Evolutionary conservation across 2,329 filamentous ascomycete species (phyloP).

Genomic region (Spiromastix sp.): DNA sequence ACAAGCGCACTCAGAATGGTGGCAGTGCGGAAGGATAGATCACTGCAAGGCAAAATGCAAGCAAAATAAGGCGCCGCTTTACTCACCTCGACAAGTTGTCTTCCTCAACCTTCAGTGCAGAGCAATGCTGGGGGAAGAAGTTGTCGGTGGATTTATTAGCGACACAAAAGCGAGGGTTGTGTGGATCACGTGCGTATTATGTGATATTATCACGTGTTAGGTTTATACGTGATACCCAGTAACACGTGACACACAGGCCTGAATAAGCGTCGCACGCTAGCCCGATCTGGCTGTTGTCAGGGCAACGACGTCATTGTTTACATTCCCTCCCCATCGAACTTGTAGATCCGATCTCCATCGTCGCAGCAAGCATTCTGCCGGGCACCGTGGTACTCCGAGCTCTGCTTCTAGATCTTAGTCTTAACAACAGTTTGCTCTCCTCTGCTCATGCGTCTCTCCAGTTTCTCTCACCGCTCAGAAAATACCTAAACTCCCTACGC

Average conservation of each 20-base stretch:
- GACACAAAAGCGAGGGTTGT: slow-evolving; percentile 18
- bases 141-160: slow-evolving; percentile 13
- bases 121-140: slow-evolving; percentile 19
- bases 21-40: too few species aligned
- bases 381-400: neutral
- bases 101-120: slow-evolving; percentile 48
- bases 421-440: neutral
- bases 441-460: too few species aligned
- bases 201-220: neutral
- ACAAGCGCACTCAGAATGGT: too few species aligned
- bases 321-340: neutral
- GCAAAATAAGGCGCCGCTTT: neutral
- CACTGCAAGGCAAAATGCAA: neutral
- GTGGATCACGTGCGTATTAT: slow-evolving; percentile 16
- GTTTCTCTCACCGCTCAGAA: neutral
- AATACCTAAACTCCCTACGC: neutral
- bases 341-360: neutral
- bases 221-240: neutral
- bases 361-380: neutral
- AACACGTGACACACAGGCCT: slow-evolving; percentile 5
- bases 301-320: slow-evolving; percentile 8
- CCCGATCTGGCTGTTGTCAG: slow-evolving; percentile 10
- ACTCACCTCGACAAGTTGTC: slow-evolving; percentile 52
- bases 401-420: neutral
- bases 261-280: slow-evolving; percentile 8